Conservation (phyloP, 768 basidiomycete species). For the Mycena leptocephala region DNA sequence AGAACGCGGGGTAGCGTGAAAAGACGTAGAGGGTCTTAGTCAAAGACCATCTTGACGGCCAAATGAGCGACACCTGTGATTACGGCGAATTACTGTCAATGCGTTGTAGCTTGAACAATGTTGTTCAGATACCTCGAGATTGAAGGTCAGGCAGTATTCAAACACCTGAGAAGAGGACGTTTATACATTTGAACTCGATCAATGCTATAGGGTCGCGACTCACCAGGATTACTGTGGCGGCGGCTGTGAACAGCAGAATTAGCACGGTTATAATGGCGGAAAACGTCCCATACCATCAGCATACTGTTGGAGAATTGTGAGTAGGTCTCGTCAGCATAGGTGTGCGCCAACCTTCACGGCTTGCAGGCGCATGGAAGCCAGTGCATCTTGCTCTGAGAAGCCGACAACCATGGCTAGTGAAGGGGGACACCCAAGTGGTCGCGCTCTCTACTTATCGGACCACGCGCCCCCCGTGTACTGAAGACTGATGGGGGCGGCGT, state of each 20-base stretch:
- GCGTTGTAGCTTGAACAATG: background rate
- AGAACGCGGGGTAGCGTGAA: constrained; percentile 10
- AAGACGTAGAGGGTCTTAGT: constrained; percentile 23
- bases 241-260: background rate
- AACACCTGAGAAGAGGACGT: background rate
- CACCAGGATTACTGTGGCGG: background rate
- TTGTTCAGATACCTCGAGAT: constrained; percentile 9
- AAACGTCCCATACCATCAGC: background rate
- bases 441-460: too few species aligned
- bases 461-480: too few species aligned
- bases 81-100: background rate
- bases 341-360: constrained; percentile 3
- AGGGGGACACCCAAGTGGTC: background rate
- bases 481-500: too few species aligned
- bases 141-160: constrained; percentile 11
- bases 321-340: background rate
- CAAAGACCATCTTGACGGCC: constrained; percentile 17
- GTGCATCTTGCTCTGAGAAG: background rate
- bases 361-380: background rate
- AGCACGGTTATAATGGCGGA: background rate
- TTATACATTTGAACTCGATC: too few species aligned
- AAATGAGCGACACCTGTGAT: constrained; percentile 20
- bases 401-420: background rate
- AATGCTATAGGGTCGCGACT: background rate
- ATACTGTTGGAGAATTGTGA: background rate